Conservation (phyloP, 192 early-diverging fungal genomes). For the Chytriomyces hyalinus region DNA sequence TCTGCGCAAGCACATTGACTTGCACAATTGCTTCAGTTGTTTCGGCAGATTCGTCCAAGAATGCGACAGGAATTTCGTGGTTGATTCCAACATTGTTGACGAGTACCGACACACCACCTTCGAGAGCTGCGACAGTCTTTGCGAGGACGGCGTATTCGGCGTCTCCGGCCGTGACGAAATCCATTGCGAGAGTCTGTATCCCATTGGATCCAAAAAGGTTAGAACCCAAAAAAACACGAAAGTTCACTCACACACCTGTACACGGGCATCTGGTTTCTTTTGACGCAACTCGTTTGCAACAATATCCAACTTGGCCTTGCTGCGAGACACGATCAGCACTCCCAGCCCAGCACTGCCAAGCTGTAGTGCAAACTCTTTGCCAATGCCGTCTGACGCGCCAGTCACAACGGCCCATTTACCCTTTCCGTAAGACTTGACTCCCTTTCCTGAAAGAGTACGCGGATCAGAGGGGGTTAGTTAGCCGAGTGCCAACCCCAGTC, state of each 20-base stretch:
- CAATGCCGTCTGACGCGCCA: conserved; percentile 96
- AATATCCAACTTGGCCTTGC: conserved; percentile 75
- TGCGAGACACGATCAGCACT: conserved; percentile 84
- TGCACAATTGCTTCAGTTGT: conserved; percentile 76
- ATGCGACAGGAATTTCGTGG: conserved; percentile 88
- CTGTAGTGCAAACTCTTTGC: conserved; percentile 91
- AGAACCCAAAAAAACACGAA: too few relatives aligned
- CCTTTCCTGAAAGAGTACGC: conserved; percentile 1
- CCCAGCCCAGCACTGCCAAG: conserved; percentile 66
- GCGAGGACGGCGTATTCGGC: conserved; percentile 74
- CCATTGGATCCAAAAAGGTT: too few relatives aligned
- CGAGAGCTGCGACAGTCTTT: conserved; percentile 58
- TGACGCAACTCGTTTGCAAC: conserved; percentile 66
- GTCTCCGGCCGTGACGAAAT: conserved; percentile 71
- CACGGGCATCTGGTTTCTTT: background rate
- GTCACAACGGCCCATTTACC: conserved; percentile 86
- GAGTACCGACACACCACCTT: conserved; percentile 59
- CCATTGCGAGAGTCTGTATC: conserved; percentile 62
- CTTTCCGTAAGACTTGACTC: conserved; percentile 58
- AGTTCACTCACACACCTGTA: too few relatives aligned
- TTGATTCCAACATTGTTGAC: conserved; percentile 95
- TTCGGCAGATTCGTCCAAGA: conserved; percentile 74
- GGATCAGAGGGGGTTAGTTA: background rate
- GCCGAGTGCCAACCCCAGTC: background rate
- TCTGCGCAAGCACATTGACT: conserved; percentile 83